A percentile compares a stretch with the other conserved stretches of the same genome.
phyloP scores from a whole-genome alignment of 2,329 filamentous ascomycete species.

The Fusarium palustre region DNA sequence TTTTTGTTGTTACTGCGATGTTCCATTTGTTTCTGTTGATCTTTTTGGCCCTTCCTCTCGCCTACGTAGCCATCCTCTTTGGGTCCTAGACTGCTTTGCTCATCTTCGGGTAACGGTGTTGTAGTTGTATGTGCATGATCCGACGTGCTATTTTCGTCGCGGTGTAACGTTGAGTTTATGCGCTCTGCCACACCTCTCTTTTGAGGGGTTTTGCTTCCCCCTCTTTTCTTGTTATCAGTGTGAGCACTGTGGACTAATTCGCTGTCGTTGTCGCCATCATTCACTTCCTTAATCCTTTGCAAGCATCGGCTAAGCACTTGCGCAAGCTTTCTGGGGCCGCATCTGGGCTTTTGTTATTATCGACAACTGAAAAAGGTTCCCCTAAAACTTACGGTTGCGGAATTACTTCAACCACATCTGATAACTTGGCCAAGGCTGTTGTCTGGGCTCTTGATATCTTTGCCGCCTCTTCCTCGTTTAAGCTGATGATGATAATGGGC shows the following conservation, averaged over 20 bases:
- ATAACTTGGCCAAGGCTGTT: conserved; percentile 37
- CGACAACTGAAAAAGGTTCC: accelerated
- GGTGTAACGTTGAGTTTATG: not conserved
- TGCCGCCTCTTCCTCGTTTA: conserved; percentile 48
- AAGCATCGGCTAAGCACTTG: conserved; percentile 47
- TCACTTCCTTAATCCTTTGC: not conserved
- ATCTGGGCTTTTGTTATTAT: conserved; percentile 21
- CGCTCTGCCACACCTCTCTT: not conserved
- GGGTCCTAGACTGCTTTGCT: no score
- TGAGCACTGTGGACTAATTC: not conserved
- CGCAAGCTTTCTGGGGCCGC: conserved; percentile 49
- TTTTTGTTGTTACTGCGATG: not conserved
- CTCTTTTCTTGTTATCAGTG: not conserved
- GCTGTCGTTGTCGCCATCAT: not conserved
- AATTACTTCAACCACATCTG: conserved; percentile 49
- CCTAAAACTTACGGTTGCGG: conserved; percentile 48
- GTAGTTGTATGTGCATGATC: not conserved
- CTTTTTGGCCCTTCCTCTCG: not conserved
- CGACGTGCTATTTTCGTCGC: not conserved
- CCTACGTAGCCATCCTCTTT: not conserved
- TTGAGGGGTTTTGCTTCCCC: not conserved
- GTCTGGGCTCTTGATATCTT: conserved; percentile 41
- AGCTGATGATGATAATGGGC: conserved; percentile 48
- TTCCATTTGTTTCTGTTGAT: not conserved
- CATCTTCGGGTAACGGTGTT: not conserved